Evolutionary conservation across 768 basidiomycete species (phyloP), one percentile per base, ranked within the genome.

Genomic region (Lanmaoa rubissima): DNA sequence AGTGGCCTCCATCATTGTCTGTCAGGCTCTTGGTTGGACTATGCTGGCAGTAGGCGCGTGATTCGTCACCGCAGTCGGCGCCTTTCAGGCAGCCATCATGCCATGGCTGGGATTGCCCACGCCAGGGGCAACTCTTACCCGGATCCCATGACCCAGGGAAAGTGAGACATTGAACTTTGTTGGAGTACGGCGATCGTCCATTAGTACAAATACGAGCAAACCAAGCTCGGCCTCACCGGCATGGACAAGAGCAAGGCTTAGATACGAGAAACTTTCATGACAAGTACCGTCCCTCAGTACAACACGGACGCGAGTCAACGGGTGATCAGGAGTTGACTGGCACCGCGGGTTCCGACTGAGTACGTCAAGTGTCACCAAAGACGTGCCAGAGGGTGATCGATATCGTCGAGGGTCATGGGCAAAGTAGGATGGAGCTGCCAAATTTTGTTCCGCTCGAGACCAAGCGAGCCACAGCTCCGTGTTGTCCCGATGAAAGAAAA

Each of bases 1-100:
- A 4, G 66, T 62, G 39, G 54, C 48, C 16, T 57, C 54, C 60
- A 67, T 67, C 19, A 36, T 14, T 10, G 19, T 51, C 19, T 21
- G 39, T 6, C 14, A 34, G 19, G 16, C 10, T 17, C 19, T 28
- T 28, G 28, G 35, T 12, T 24, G 8, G 47, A 10, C 10, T 36
- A 16, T 26, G 36, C 36, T 38, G 11, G 10, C 11, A 24, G 21
- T 24, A 24, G 32, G 32, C 9, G 11, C 10, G 32, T 16, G 47
- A 47, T 8, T 4, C 13, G 34, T 48, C 34, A 34, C 11, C 11
- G 47, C 47, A 34, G 24, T 7, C 16, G 21, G 21, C 21, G 8
- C 47, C 47, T 31, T 7, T 31, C 28, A 31, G 28, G 28, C 28
- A 8, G 28, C 28, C 28, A 24, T 24, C 21, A 24, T 24, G 21